Conservation (phyloP, 257 asterid species). For the Phtheirospermum japonicum region DNA sequence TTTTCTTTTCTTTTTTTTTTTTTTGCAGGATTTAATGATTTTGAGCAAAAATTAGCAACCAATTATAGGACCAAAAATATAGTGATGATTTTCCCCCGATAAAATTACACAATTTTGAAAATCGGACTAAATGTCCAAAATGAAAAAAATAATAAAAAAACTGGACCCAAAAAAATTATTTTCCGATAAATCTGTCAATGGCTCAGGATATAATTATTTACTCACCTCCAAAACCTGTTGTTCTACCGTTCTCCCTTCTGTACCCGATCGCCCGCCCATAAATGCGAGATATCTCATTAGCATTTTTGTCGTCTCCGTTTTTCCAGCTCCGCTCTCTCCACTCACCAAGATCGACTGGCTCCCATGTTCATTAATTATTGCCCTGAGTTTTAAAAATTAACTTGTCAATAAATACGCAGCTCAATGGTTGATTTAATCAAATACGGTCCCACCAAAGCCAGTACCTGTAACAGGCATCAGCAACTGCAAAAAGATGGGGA, state of each 20-base stretch:
- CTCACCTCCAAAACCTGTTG: slow-evolving; percentile 95
- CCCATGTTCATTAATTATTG: slow-evolving; percentile 80
- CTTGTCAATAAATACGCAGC: slow-evolving; percentile 2
- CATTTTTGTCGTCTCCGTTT: slow-evolving; percentile 96
- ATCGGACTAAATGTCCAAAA: neutral
- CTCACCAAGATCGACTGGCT: slow-evolving; percentile 96
- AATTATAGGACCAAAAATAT: too few relatives aligned
- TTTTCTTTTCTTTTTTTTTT: too few relatives aligned
- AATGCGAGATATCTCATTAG: slow-evolving; percentile 94
- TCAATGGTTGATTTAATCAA: neutral
- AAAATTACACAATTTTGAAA: too few relatives aligned
- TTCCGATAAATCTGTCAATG: slow-evolving; percentile 14
- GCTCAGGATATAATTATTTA: slow-evolving; percentile 15
- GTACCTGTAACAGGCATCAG: slow-evolving; percentile 89
- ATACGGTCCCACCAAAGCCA: slow-evolving; percentile 3
- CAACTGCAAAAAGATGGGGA: slow-evolving; percentile 97
- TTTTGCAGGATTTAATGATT: too few relatives aligned
- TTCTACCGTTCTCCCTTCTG: slow-evolving; percentile 93
- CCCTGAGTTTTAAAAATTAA: slow-evolving; percentile 42
- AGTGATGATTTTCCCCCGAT: too few relatives aligned
- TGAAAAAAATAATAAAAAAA: neutral
- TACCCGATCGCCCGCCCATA: slow-evolving; percentile 92
- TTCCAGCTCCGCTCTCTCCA: slow-evolving; percentile 98
- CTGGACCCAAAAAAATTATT: neutral
- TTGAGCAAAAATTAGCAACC: too few relatives aligned